phyloP scores from a whole-genome alignment of 805 yeast genomes.

The Wickerhamomyces subpelliculosus region DNA sequence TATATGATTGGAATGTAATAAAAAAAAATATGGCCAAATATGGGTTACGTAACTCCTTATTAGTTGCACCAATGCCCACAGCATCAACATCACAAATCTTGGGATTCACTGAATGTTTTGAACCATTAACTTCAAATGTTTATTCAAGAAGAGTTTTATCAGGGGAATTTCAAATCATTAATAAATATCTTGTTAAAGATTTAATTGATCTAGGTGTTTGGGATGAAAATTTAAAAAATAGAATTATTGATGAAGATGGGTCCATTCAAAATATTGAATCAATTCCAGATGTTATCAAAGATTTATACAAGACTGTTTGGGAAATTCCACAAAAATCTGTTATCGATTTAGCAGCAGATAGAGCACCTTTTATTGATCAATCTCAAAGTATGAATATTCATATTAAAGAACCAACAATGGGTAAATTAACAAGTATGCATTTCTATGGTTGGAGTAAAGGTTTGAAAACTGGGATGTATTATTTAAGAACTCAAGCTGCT shows the following conservation, averaged over 20 bases:
- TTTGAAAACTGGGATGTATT: conserved; percentile 97
- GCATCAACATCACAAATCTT: conserved; percentile 96
- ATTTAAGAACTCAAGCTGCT: conserved; percentile 95
- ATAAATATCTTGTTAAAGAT: conserved; percentile 79
- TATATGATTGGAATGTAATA: conserved; percentile 82
- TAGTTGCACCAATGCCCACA: conserved; percentile 97
- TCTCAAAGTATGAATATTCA: conserved; percentile 90
- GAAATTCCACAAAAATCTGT: conserved; percentile 82
- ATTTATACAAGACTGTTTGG: conserved; percentile 77
- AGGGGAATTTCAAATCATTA: conserved; percentile 92
- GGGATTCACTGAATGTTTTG: conserved; percentile 94
- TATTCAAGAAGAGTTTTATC: conserved; percentile 87
- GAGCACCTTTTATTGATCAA: conserved; percentile 89
- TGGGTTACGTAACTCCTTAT: conserved; percentile 83
- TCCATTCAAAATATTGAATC: conserved; percentile 71
- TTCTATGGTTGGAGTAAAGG: conserved; percentile 99
- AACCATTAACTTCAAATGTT: conserved; percentile 92
- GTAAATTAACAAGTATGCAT: conserved; percentile 95
- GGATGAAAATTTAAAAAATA: conserved; percentile 72
- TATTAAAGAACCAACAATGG: conserved; percentile 87
- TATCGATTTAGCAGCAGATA: conserved; percentile 68
- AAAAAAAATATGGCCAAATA: conserved; percentile 49
- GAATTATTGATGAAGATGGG: conserved; percentile 71
- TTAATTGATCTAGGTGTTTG: conserved; percentile 77
- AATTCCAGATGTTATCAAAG: conserved; percentile 70